Evolutionary conservation across 164 flowering plant species (phyloP).

Genomic region (Tetracentron sinense): DNA sequence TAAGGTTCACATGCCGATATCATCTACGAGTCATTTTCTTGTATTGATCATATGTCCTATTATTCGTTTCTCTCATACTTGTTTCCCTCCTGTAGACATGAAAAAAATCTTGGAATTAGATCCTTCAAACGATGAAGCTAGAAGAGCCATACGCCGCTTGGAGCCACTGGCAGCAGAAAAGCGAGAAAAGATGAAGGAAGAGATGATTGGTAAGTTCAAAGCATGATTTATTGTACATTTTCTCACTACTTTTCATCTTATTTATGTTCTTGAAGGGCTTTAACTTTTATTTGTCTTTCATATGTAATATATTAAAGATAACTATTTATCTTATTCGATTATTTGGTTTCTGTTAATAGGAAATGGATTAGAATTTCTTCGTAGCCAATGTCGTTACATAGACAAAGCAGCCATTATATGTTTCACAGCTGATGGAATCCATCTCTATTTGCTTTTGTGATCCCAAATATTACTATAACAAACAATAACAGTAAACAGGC

Average conservation of each 20-base stretch:
- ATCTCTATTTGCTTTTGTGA: background rate
- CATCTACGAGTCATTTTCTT: background rate
- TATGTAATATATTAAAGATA: background rate
- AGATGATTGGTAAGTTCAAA: conserved; percentile 69
- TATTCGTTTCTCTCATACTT: background rate
- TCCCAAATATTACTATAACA: no score
- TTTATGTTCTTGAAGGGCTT: background rate
- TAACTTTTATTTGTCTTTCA: background rate
- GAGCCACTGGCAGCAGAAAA: conserved; percentile 84
- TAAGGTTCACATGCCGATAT: background rate
- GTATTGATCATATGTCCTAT: background rate
- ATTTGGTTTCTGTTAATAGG: background rate
- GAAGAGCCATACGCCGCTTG: conserved; percentile 52
- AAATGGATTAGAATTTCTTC: background rate
- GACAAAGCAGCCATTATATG: background rate
- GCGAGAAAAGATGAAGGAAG: conserved; percentile 95
- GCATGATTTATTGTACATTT: background rate
- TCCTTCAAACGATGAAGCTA: conserved; percentile 69
- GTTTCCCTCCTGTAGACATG: conserved; percentile 45
- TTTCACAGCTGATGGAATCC: background rate
- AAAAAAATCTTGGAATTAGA: conserved; percentile 76
- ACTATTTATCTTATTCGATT: background rate
- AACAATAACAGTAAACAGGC: no score
- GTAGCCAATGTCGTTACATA: background rate
- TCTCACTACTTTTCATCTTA: background rate